Evolutionary conservation across 2,329 filamentous ascomycete genomes (phyloP).

Genomic region (Talaromyces sp.): DNA sequence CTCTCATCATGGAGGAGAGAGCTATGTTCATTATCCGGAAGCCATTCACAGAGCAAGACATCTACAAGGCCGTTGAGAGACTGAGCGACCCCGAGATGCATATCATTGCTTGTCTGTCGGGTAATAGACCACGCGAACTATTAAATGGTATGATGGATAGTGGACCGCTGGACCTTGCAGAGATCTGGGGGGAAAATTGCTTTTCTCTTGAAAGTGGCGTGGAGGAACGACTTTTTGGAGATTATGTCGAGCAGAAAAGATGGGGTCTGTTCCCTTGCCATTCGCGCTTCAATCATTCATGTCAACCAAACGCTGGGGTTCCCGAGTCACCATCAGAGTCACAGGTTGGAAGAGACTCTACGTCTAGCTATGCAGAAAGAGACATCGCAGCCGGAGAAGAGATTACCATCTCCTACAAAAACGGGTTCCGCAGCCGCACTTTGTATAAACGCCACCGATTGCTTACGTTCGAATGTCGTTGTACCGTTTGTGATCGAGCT

Average conservation of each 20-base stretch:
- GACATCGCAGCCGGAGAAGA: constrained; percentile 13
- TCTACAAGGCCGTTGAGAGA: not conserved
- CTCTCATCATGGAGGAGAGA: not conserved
- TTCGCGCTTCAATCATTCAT: constrained; percentile 17
- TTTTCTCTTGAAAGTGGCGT: not conserved
- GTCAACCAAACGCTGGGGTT: not conserved
- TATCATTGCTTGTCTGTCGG: not conserved
- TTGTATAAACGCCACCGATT: constrained; percentile 16
- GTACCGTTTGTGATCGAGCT: constrained; percentile 17
- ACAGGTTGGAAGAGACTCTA: not conserved
- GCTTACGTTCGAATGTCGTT: constrained; percentile 18
- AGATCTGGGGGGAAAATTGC: not conserved
- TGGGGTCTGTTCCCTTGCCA: constrained; percentile 5
- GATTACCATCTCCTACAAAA: constrained; percentile 16
- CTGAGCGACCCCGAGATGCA: not conserved
- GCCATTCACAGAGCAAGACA: not conserved
- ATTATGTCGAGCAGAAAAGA: not conserved
- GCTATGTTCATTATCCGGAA: not conserved
- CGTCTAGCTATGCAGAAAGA: constrained; percentile 3
- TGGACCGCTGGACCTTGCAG: not conserved
- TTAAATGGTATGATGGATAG: not conserved
- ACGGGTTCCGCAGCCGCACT: constrained; percentile 1
- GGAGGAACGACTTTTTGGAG: not conserved
- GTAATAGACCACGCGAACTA: not conserved
- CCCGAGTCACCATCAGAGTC: not conserved